Evolutionary conservation across 352 stramenopile genomes (phyloP), one percentile per base, ranked within the genome.

Genomic region (Phytophthora constricta): DNA sequence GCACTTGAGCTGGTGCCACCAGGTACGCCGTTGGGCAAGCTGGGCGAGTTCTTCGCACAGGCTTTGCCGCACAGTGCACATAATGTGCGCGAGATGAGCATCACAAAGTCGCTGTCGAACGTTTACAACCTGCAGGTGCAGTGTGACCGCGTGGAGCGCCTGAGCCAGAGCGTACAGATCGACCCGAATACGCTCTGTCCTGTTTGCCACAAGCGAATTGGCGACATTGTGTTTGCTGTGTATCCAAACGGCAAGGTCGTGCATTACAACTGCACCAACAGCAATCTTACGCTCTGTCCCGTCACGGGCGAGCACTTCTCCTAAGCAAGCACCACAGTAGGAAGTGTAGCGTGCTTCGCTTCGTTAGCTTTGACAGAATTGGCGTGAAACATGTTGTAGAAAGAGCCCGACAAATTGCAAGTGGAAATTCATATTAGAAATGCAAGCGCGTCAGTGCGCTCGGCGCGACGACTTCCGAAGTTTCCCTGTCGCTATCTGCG

Each of bases 71-170:
- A 93, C 55, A 93, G 84, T 51, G 85, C 86, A 3, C 88, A 96
- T 68, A 90, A 94, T 20, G 87, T 92, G 23, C 86, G 88, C 17
- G 88, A 96, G 55, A 86, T 82, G 56, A 88, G 79, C 57, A 90
- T 96, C 27, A 78, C 81, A 10, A 88, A 92, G 70, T 92, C 83
- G 51, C 58, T 96, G 58, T 94, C 85, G 45, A 96, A 96, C 73
- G 85, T 96, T 27, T 96, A 95, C 81, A 96, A 96, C 66, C 76
- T 96, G 28, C 88, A 96, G 68, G 86, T 96, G 41, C 88, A 96
- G 68, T 96, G 88, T 66, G 79, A 90, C 34, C 88, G 88, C 49
- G 88, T 96, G 14, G 84, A 93, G 25, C 90, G 86, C 50, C 71
- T 91, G 23, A 88, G 76, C 54, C 78, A 90, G 45, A 92, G 78